Conservation (phyloP, 2,329 filamentous ascomycete genomes). For the Stemphylium vesicarium region DNA sequence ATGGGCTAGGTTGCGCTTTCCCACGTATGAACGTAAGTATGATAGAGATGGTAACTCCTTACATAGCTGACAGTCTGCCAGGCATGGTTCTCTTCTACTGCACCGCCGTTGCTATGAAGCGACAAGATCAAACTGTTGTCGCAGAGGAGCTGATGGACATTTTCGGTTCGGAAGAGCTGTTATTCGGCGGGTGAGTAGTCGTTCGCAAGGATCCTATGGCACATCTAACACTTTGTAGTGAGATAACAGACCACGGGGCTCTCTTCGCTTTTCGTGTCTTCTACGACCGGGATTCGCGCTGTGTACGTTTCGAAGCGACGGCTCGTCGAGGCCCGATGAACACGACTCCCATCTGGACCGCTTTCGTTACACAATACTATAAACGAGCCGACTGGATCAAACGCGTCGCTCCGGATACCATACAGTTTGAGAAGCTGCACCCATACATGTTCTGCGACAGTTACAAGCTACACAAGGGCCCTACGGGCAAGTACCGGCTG, state of each 20-base stretch:
- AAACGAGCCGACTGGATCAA: conserved; percentile 57
- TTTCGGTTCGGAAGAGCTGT: conserved; percentile 54
- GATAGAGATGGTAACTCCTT: too few relatives aligned
- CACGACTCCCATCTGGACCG: conserved; percentile 66
- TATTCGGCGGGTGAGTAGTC: conserved; percentile 57
- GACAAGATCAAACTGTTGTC: conserved; percentile 57
- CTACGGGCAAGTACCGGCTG: conserved; percentile 41
- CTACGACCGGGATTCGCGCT: conserved; percentile 57
- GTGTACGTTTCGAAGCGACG: conserved; percentile 64
- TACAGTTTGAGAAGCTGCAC: conserved; percentile 59
- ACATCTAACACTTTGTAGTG: conserved; percentile 44
- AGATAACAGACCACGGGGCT: conserved; percentile 60
- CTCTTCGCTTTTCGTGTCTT: conserved; percentile 63
- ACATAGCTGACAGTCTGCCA: conserved; percentile 29
- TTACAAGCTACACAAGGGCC: conserved; percentile 50
- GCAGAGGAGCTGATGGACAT: conserved; percentile 55
- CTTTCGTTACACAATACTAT: conserved; percentile 52
- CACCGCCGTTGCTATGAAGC: conserved; percentile 63
- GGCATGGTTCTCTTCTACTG: conserved; percentile 65
- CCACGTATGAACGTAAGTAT: conserved; percentile 59
- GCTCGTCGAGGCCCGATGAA: conserved; percentile 60
- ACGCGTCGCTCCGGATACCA: conserved; percentile 48
- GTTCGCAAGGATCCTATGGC: neutral
- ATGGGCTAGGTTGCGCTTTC: conserved; percentile 63
- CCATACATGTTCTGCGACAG: conserved; percentile 61